A percentile compares a stretch with the other conserved stretches of the same genome.
Conservation (phyloP, 331 rosid species). For the Quercus tomentella region DNA sequence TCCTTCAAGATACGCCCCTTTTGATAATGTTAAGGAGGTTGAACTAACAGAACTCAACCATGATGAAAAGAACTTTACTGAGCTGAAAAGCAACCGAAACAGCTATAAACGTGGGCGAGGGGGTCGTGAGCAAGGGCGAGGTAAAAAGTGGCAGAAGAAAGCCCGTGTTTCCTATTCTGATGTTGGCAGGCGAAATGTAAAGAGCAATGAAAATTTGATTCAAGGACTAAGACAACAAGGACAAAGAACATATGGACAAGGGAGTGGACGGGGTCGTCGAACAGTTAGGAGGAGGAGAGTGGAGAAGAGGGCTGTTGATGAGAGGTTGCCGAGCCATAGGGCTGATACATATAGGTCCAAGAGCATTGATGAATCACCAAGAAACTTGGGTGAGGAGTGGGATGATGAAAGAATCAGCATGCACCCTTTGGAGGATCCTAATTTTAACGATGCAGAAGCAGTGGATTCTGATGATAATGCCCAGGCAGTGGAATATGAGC, state of each 20-base stretch:
- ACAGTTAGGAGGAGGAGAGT: constrained; percentile 80
- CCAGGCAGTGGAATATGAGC: constrained; percentile 75
- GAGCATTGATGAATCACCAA: constrained; percentile 51
- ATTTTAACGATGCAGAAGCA: constrained; percentile 54
- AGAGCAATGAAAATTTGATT: constrained; percentile 37
- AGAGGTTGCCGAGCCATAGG: constrained; percentile 37
- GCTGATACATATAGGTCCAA: constrained; percentile 41
- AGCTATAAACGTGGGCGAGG: constrained; percentile 71
- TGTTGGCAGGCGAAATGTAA: constrained; percentile 35
- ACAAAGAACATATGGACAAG: constrained; percentile 50
- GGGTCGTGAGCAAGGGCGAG: constrained; percentile 62
- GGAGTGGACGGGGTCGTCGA: constrained; percentile 83
- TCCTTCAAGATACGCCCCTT: constrained; percentile 52
- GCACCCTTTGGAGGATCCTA: constrained; percentile 45
- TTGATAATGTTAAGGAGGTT: constrained; percentile 45
- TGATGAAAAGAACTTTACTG: constrained; percentile 42
- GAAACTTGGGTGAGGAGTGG: constrained; percentile 73
- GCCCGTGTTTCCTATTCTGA: constrained; percentile 41
- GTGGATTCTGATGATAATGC: constrained; percentile 80
- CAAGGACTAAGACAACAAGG: constrained; percentile 55
- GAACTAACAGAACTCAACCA: constrained; percentile 43
- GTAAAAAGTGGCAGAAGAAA: constrained; percentile 56
- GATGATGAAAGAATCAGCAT: constrained; percentile 48
- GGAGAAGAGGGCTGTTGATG: constrained; percentile 65
- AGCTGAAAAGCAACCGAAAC: constrained; percentile 45